A percentile compares a stretch with the other conserved stretches of the same genome.
Evolutionary conservation across 1,284 basidiomycete species (phyloP).

Genomic region (Stygiomarasmius scandens): DNA sequence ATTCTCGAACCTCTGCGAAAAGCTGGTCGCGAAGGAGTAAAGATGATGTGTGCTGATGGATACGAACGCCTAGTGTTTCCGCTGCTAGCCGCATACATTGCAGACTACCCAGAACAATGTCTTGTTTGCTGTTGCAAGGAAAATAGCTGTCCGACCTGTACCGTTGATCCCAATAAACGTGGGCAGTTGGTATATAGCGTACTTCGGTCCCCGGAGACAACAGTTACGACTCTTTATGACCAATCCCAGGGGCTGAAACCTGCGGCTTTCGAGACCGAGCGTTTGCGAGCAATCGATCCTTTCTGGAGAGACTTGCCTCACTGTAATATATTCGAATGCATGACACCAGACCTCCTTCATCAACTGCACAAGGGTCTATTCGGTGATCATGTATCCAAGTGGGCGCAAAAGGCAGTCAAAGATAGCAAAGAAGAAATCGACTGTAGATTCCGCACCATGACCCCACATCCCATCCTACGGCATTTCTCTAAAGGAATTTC

Average conservation of each 20-base stretch:
- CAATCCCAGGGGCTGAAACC: background rate
- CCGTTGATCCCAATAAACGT: conserved; percentile 12
- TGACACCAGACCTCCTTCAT: conserved; percentile 16
- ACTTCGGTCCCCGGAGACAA: background rate
- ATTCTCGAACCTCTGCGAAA: conserved; percentile 27
- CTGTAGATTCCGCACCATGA: conserved; percentile 23
- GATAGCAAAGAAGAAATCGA: conserved; percentile 22
- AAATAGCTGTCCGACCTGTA: conserved; percentile 21
- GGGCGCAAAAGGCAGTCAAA: background rate
- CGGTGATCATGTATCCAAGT: conserved; percentile 17
- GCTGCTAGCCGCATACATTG: conserved; percentile 24
- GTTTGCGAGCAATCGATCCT: conserved; percentile 3
- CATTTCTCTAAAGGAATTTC: conserved; percentile 27
- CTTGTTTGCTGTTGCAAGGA: conserved; percentile 22
- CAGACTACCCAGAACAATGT: conserved; percentile 37
- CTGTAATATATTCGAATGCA: conserved; percentile 9
- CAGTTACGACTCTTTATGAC: background rate
- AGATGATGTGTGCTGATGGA: conserved; percentile 26
- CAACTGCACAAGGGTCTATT: conserved; percentile 18
- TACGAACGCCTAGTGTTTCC: too few relatives aligned
- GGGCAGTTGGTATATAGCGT: background rate
- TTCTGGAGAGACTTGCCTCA: conserved; percentile 15
- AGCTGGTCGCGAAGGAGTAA: conserved; percentile 29
- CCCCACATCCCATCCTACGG: conserved; percentile 21
- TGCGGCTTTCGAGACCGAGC: background rate